Evolutionary conservation across 805 yeast species (phyloP), one percentile per base, ranked within the genome.

Genomic region (Candida mattraensis): DNA sequence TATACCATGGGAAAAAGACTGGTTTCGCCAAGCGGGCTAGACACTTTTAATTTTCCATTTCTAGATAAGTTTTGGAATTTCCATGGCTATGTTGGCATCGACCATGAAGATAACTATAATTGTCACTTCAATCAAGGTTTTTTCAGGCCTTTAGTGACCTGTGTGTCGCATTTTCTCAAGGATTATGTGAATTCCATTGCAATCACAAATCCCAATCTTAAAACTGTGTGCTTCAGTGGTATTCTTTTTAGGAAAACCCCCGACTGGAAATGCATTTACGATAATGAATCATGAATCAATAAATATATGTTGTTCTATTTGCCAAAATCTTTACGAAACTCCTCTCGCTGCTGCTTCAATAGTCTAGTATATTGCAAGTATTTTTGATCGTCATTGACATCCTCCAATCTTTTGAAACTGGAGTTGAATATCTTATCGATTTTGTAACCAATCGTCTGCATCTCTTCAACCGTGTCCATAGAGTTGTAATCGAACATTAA

Each of bases 151-250:
- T 44, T 74, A 21, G 58, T 61, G 0, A 58, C 56, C 13, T 69
- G 70, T 24, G 53, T 70, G 2, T 58, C 73, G 0, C 82, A 76
- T 47, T 76, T 76, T 46, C 59, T 72, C 46, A 51, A 54, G 32
- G 67, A 61, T 0, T 70, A 71, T 47, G 67, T 70, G 37, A 56
- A 61, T 11, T 53, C 55, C 24, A 31, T 72, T 3, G 57, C 56
- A 1, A 39, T 36, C 4, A 40, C 47, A 7, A 42, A 71, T 17
- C 75, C 74, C 1, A 40, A 42, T 0, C 33, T 74, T 18, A 47
- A 46, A 13, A 39, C 51, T 1, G 66, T 64, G 1, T 46, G 60
- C 3, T 40, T 75, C 19, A 63, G 67, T 14, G 78, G 78, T 0
- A 56, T 72, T 2, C 64, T 63, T 37, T 75, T 70, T 42, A 42